Conservation (phyloP, 352 stramenopile species). For the Globisporangium canariense region DNA sequence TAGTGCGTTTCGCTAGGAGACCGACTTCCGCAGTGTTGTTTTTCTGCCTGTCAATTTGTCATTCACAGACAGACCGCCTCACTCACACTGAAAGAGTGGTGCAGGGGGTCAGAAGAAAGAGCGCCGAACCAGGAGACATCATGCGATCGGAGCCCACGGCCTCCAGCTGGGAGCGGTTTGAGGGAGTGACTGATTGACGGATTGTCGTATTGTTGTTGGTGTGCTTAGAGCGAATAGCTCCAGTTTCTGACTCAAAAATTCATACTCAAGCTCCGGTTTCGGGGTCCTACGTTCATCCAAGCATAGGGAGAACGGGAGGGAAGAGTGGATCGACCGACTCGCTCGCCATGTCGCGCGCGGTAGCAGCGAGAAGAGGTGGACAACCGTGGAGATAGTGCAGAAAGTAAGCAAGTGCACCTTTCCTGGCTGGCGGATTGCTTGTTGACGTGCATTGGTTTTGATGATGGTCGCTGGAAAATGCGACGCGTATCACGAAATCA, state of each 20-base stretch:
- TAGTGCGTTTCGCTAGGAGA: not conserved
- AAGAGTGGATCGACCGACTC: conserved; percentile 1
- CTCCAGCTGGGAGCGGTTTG: not conserved
- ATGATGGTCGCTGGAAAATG: not conserved
- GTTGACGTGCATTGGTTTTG: not conserved
- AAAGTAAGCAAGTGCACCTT: conserved; percentile 4
- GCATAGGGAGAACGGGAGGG: conserved; percentile 8
- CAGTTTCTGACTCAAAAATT: conserved; percentile 10
- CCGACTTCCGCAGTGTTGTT: not conserved
- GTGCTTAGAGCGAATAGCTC: conserved; percentile 2
- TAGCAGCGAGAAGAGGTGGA: not conserved
- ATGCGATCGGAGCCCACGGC: not conserved
- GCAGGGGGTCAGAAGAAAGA: not conserved
- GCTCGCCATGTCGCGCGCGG: not conserved
- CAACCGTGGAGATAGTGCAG: not conserved
- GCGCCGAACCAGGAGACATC: not conserved
- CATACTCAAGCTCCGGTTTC: not conserved
- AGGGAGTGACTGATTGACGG: not conserved
- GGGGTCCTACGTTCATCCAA: conserved; percentile 7
- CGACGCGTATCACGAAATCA: not conserved
- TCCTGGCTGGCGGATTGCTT: conserved; percentile 1
- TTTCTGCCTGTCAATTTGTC: not conserved
- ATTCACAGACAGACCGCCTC: not conserved
- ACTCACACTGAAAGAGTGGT: not conserved
- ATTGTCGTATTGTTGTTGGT: not conserved